These are phyloP conservation scores for Pseudotulostoma volvatum DNA, from an alignment of 495 filamentous ascomycete species.

Conservation along the genomic window DNA sequence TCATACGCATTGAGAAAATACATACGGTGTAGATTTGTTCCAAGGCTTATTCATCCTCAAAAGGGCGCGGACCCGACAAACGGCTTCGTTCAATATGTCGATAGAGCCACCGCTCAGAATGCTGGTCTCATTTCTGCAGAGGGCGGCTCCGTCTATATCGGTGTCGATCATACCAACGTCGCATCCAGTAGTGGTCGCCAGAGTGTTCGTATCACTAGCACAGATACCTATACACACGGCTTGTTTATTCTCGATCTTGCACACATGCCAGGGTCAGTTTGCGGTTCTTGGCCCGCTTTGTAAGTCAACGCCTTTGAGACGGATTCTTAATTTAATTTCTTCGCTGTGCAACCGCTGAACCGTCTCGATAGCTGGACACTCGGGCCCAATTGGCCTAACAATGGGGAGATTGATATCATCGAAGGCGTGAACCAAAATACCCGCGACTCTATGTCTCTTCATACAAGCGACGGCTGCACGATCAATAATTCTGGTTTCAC, in stretches of 20 bases:
- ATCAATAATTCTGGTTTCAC: constrained; percentile 32
- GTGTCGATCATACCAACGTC: constrained; percentile 22
- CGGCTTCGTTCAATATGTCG: constrained; percentile 50
- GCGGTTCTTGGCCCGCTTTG: constrained; percentile 44
- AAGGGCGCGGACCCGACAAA: constrained; percentile 44
- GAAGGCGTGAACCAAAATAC: constrained; percentile 45
- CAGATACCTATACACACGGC: constrained; percentile 34
- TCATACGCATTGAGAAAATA: constrained; percentile 11
- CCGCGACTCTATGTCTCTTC: constrained; percentile 47
- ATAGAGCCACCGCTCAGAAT: constrained; percentile 31
- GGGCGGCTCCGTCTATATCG: constrained; percentile 27
- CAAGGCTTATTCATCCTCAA: background rate
- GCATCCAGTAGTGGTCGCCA: constrained; percentile 36
- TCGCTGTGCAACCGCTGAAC: background rate
- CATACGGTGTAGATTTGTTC: background rate
- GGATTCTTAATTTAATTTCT: constrained; percentile 5
- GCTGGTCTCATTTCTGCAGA: constrained; percentile 37
- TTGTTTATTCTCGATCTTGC: constrained; percentile 43
- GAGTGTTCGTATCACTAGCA: constrained; percentile 39
- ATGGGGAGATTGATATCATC: constrained; percentile 61
- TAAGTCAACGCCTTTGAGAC: no score
- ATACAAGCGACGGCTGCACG: constrained; percentile 43
- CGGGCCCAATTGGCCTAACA: constrained; percentile 45
- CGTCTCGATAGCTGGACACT: constrained; percentile 30
- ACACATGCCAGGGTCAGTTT: constrained; percentile 38